Base-by-base conservation (phyloP, 2,329 filamentous ascomycete species). In the Aspergillus piperis region DNA sequence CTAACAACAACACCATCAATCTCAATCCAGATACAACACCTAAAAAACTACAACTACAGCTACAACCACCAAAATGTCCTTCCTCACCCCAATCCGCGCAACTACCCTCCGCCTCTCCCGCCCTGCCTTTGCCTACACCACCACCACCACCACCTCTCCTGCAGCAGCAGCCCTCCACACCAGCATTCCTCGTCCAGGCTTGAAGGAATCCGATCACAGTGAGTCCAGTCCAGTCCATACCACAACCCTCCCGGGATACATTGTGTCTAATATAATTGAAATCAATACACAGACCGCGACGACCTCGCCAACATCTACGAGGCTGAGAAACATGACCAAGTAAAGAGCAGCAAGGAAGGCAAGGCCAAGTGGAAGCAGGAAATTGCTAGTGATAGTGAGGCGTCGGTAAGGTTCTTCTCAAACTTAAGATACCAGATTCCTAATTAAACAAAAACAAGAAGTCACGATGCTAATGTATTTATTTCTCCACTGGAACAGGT, bases 371-470 rank as follows among this genome's bases (percentile, higher is more conserved):
- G 91, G 91, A 89, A 90, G 78, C 82, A 88, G 21, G 87, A 89
- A 73, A 81, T 96, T 53, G 90, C 91, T 3, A 90, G 87, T 53
- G 86, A 91, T 76, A 90, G 88, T 76, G 91, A 96, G 81, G 90
- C 90, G 74, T 86, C 86, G 68, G 82, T 95, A 78, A 65, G 83
- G 76, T 59, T 42, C 8, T 1, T 3, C 25, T 27, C 25, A 27
- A 27, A 27, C 6, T 27, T 25, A 25, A 8, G 2, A 8, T 25
- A 8, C 25, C 7, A 25, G 25, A 2, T 25, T 25, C 1, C 23
- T 25, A 25, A 25, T n/a, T n/a, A n/a, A 6, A 23, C 1, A 23
- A 23, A 23, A 6, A 25, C n/a, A n/a, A 27, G 32, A 38, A 51
- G 30, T 13, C 19, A 13, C n/a, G 15, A 54, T 53, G 30, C 27